Evolutionary conservation across 75 land plant species (phyloP), one percentile per base, ranked within the genome.

Genomic region (Cupressus sempervirens): DNA sequence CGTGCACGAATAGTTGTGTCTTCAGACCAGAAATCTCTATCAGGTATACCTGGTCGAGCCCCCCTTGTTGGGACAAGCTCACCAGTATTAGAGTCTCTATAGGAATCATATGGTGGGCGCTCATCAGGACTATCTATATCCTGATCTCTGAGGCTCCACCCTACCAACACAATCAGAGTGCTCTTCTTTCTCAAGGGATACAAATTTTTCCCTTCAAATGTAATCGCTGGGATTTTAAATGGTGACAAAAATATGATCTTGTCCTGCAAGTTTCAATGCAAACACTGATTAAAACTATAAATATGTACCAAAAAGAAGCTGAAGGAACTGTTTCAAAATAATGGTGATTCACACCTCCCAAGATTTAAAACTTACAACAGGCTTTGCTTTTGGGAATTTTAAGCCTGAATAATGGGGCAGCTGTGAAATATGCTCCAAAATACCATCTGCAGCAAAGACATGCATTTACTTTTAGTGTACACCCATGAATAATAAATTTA

Each of bases 31-130:
- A 89, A 96, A 13, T 90, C 93, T 81, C 80, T 74, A 23, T 90
- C 89, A 48, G 98, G 98, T 80, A 96, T 90, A 87, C 89, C 91
- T 67, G 96, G 91, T 36, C 94, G 88, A 34, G 96, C 94, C 76
- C 96, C 95, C 53, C 87, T 91, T 7, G 98, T 92, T 0, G 98
- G 96, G 76, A 89, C 94, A 52, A 92, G 90, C 86, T 94, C 93
- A 11, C 98, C 96, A 73, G 96, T 91, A 46, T 92, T 90, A 45
- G 96, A 91, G 88, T 96, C 98, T 85, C 86, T 83, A 45, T 92
- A 96, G 68, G 87, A 88, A 75, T 89, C 62, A 45, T 96, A 94
- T 29, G 92, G 95, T 7, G 94, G 93, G 0, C 82, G 88, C 85
- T 89, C 91, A n/a, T 91, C 85, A 0, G 91, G 45, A 76, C 45